These are phyloP conservation scores for Pyrrhoderma noxium DNA, from an alignment of 1,284 basidiomycete species.

Conservation along the genomic window DNA sequence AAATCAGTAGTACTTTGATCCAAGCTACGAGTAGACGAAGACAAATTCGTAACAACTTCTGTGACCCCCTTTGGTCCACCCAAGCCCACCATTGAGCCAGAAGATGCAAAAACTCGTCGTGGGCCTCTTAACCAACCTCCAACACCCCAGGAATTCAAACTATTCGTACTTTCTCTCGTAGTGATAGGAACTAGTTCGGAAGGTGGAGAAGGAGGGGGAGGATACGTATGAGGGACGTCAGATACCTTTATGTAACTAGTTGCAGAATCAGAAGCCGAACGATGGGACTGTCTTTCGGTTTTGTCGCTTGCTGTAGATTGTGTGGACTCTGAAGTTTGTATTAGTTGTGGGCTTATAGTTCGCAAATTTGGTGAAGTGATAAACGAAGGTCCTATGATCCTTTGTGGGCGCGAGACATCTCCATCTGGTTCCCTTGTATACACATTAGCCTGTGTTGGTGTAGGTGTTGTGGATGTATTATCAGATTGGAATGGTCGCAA, in stretches of 20 bases:
- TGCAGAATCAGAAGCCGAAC: conserved; percentile 1
- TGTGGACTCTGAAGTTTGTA: background rate
- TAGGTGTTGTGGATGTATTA: background rate
- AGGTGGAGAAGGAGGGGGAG: conserved; percentile 53
- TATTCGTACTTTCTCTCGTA: conserved; percentile 26
- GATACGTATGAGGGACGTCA: conserved; percentile 58
- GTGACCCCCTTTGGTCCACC: conserved; percentile 28
- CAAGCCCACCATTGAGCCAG: conserved; percentile 17
- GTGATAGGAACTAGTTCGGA: conserved; percentile 31
- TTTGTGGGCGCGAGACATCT: background rate
- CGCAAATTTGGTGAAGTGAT: background rate
- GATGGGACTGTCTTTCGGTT: background rate
- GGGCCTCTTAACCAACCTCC: conserved; percentile 63
- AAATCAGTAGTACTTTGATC: conserved; percentile 42
- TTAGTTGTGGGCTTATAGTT: background rate
- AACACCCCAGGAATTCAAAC: conserved; percentile 50
- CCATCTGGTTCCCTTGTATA: background rate
- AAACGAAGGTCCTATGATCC: background rate
- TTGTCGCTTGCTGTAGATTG: background rate
- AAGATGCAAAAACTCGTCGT: conserved; percentile 35
- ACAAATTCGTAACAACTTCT: conserved; percentile 36
- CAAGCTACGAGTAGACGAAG: conserved; percentile 8
- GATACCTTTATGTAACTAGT: background rate
- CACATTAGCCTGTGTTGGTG: conserved; percentile 1
- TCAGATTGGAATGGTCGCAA: conserved; percentile 15